Evolutionary conservation across 129 eudicot species (phyloP), one percentile per base, ranked within the genome.

Genomic region (sunflower (Helianthus annuus)): DNA sequence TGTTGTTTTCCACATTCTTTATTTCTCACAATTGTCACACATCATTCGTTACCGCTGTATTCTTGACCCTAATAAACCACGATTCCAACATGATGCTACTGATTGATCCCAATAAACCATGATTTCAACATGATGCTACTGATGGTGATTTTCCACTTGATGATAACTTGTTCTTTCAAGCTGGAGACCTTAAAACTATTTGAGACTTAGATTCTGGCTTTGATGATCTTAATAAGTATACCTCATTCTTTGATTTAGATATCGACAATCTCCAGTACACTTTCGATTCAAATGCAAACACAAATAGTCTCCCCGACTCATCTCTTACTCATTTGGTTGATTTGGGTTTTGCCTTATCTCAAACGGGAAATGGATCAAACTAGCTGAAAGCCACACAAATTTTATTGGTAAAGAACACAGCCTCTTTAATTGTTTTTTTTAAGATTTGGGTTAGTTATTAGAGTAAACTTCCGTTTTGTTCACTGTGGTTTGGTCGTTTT

Each of bases 141-240:
- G n/a, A 32, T 17, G 81, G 80, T 15, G 82, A 77, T 16, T 73
- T 79, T 69, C 75, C 69, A 48, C 80, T 46, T 36, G 81, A 79
- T 65, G 90, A 87, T 45, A 84, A 77, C 71, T 75, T 87, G 55
- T 93, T 82, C 78, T 66, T 89, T 16, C 95, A 93, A 83, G 83
- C 89, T 6, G 76, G 80, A 69, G 95, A 93, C 44, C 88, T 89
- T 63, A 63, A 77, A 8, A 70, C 80, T 48, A 81, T 81, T 16
- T 71, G 46, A 53, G 63, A 77, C 16, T 58, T 53, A 7, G 84
- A 89, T 64, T 52, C 87, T 22, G 81, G 85, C 55, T 71, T 78
- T 66, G 90, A 83, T 14, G 73, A 80, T 76, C 82, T 88, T n/a
- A 85, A 85, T 5, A 94, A 87, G 66, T 91, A 83, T 80, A 82